These are phyloP conservation scores for Arxiozyma slooffiae DNA, from an alignment of 1,139 yeast genomes.

Conservation along the genomic window DNA sequence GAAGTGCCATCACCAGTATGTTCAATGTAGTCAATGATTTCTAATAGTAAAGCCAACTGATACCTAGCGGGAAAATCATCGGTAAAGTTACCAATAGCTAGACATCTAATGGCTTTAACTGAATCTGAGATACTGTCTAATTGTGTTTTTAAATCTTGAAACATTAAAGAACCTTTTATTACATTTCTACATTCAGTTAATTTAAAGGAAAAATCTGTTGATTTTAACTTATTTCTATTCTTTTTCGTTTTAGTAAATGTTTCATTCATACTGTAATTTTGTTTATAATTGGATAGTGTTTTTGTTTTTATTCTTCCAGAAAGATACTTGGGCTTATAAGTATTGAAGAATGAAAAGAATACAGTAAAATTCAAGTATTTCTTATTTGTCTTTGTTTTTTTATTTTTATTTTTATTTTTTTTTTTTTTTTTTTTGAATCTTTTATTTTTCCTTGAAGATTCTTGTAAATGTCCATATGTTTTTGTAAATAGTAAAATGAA, in stretches of 20 bases:
- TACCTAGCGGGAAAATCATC: conserved; percentile 49
- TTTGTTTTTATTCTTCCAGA: no score
- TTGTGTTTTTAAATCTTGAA: conserved; percentile 17
- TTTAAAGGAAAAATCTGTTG: conserved; percentile 3
- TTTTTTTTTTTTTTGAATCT: neutral
- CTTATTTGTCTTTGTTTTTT: no score
- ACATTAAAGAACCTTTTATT: conserved; percentile 27
- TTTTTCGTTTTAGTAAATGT: neutral
- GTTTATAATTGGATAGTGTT: neutral
- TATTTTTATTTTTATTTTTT: no score
- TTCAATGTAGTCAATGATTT: conserved; percentile 27
- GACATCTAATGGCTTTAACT: conserved; percentile 42
- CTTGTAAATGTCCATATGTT: neutral
- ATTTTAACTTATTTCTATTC: conserved; percentile 2
- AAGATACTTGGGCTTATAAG: no score
- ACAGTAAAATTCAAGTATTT: no score
- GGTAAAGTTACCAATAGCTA: conserved; percentile 64
- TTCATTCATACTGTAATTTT: neutral
- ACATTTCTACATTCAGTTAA: conserved; percentile 9
- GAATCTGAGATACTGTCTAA: conserved; percentile 7
- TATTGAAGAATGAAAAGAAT: no score
- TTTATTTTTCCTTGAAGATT: neutral
- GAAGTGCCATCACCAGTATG: conserved; percentile 16
- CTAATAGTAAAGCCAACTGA: conserved; percentile 50
- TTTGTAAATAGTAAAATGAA: neutral